Evolutionary conservation across 495 filamentous ascomycete species (phyloP).

Genomic region (Penicillium paradoxum): DNA sequence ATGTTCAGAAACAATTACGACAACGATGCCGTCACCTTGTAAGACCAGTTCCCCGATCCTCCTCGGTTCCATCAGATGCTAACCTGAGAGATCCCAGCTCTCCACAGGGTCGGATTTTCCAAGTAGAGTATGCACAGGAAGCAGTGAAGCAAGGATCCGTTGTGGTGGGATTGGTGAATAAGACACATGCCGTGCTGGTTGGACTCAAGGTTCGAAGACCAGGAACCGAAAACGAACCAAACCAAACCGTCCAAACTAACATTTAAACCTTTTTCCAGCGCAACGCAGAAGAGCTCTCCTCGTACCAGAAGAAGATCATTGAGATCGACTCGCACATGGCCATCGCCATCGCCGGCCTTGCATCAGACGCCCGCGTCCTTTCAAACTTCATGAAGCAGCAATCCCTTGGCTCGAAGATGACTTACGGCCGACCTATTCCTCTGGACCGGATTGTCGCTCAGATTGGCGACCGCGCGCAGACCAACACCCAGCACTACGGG

Average conservation of each 20-base stretch:
- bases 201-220: conserved; percentile 76
- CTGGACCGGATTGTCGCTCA: conserved; percentile 79
- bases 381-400: conserved; percentile 99
- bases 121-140: conserved; percentile 98
- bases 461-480: conserved; percentile 94
- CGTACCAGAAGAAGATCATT: conserved; percentile 99
- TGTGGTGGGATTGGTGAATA: conserved; percentile 92
- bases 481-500: conserved; percentile 96
- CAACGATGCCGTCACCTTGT: conserved; percentile 99
- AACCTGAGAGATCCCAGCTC: conserved; percentile 56
- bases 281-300: conserved; percentile 98
- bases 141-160: conserved; percentile 99
- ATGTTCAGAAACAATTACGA: conserved; percentile 99
- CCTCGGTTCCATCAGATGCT: conserved; percentile 16
- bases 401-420: conserved; percentile 88
- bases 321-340: conserved; percentile 93
- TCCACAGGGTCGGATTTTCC: conserved; percentile 98
- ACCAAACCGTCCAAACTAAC: neutral
- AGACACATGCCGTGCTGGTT: conserved; percentile 94
- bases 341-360: conserved; percentile 92
- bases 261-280: conserved; percentile 50
- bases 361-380: conserved; percentile 96
- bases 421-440: conserved; percentile 88
- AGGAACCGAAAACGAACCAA: neutral
- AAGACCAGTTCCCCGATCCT: conserved; percentile 40